phyloP scores from a whole-genome alignment of 148 eudicot species.

The Rhododendron williamsianum region DNA sequence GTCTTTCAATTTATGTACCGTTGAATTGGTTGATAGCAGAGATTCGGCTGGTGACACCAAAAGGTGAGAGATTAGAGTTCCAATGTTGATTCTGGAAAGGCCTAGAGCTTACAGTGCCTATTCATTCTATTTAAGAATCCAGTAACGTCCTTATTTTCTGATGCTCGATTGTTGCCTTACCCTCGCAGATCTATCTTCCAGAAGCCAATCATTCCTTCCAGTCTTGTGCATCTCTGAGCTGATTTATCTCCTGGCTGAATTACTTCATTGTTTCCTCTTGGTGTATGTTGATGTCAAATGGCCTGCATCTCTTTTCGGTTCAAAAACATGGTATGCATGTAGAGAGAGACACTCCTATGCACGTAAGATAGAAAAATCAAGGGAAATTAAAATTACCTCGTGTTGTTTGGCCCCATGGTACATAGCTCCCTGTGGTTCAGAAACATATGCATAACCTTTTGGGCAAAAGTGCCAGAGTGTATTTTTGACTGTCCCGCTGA shows the following conservation, averaged over 20 bases:
- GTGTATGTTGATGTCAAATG: conserved; percentile 29
- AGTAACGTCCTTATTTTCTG: conserved; percentile 25
- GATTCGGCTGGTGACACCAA: conserved; percentile 8
- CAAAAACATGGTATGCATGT: conserved; percentile 19
- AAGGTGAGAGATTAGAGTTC: conserved; percentile 40
- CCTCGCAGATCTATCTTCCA: conserved; percentile 44
- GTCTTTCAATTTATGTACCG: background rate
- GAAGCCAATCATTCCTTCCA: conserved; percentile 40
- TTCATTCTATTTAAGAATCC: background rate
- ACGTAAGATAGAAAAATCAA: background rate
- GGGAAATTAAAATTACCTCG: background rate
- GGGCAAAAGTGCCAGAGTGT: background rate
- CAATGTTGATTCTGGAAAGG: conserved; percentile 9
- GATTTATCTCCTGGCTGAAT: conserved; percentile 30
- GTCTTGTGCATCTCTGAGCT: conserved; percentile 37
- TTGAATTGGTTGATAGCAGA: background rate
- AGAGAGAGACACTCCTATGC: background rate
- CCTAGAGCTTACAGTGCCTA: background rate
- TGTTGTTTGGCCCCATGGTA: background rate
- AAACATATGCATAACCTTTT: background rate
- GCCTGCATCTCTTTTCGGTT: conserved; percentile 16
- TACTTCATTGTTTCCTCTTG: conserved; percentile 25
- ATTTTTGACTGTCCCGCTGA: background rate
- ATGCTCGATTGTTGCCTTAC: conserved; percentile 48
- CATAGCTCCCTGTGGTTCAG: background rate